A percentile compares a stretch with the other conserved stretches of the same genome.
phyloP scores from a whole-genome alignment of 805 yeast species.

The Pichia membranifaciens region DNA sequence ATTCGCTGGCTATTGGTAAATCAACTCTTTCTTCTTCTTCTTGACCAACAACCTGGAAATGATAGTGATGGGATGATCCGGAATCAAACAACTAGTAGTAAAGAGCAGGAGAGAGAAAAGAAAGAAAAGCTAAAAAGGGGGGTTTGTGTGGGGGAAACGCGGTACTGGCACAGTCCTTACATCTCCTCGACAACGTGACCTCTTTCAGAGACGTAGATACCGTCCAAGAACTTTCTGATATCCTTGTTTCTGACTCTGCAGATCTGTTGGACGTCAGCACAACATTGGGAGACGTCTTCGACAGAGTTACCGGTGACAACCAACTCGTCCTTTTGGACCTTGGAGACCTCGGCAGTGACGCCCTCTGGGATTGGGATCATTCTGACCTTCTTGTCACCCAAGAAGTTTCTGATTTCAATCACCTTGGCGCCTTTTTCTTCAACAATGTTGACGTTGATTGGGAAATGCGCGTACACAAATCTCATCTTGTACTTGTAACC shows the following conservation, averaged over 20 bases:
- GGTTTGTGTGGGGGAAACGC: too few relatives aligned
- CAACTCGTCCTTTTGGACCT: slow-evolving; percentile 91
- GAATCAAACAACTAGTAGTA: slow-evolving; percentile 7
- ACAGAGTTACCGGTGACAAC: slow-evolving; percentile 90
- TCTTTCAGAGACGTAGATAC: slow-evolving; percentile 98
- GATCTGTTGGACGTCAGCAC: slow-evolving; percentile 97
- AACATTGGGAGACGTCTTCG: slow-evolving; percentile 96
- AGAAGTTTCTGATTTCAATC: slow-evolving; percentile 98
- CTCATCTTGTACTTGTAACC: slow-evolving; percentile 99
- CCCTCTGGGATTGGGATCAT: slow-evolving; percentile 81
- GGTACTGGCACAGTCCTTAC: slow-evolving; percentile 7
- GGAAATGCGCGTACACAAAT: slow-evolving; percentile 99
- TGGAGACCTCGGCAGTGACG: slow-evolving; percentile 76
- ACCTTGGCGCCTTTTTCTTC: slow-evolving; percentile 66
- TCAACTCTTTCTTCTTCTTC: background rate
- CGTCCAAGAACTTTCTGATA: slow-evolving; percentile 99
- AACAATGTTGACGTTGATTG: slow-evolving; percentile 93
- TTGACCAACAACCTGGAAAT: slow-evolving; percentile 3
- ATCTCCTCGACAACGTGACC: slow-evolving; percentile 66
- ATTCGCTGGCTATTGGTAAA: slow-evolving; percentile 22
- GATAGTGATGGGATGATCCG: slow-evolving; percentile 2
- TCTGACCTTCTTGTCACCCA: slow-evolving; percentile 99
- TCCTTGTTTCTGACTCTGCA: slow-evolving; percentile 99
- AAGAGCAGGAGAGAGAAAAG: slow-evolving; percentile 2
- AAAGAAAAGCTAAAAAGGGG: slow-evolving; percentile 1